Conservation (phyloP, 164 flowering plant species). For the Dillenia turbinata region DNA sequence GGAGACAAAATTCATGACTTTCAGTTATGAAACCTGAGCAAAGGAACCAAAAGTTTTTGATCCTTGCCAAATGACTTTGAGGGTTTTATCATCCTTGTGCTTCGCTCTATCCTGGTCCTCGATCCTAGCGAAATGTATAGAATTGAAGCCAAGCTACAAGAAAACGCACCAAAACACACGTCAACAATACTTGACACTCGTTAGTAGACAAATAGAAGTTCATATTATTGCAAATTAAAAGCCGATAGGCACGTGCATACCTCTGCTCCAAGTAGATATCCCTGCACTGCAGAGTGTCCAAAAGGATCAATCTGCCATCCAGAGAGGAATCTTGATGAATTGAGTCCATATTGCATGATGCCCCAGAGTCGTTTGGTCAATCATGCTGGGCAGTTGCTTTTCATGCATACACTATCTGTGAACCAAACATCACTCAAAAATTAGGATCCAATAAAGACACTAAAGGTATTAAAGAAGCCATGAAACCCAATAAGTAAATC, state of each 20-base stretch:
- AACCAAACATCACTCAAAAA: slow-evolving; percentile 9
- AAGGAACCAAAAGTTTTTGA: slow-evolving; percentile 80
- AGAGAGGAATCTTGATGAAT: slow-evolving; percentile 69
- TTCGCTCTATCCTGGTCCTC: slow-evolving; percentile 85
- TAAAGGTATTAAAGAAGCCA: too few species aligned
- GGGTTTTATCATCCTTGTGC: too few species aligned
- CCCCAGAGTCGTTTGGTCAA: slow-evolving; percentile 92
- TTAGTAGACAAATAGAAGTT: too few species aligned
- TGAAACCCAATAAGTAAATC: too few species aligned
- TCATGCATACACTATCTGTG: slow-evolving; percentile 97
- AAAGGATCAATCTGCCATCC: slow-evolving; percentile 98
- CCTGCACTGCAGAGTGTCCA: slow-evolving; percentile 97
- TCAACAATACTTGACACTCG: too few species aligned
- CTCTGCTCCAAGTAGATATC: slow-evolving; percentile 82
- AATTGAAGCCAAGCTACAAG: slow-evolving; percentile 80
- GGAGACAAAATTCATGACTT: neutral
- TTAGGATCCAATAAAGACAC: neutral
- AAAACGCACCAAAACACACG: slow-evolving; percentile 1
- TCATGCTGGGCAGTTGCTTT: slow-evolving; percentile 82
- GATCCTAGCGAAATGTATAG: slow-evolving; percentile 84
- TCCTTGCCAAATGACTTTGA: slow-evolving; percentile 88
- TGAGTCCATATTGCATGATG: slow-evolving; percentile 55
- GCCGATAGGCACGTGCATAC: slow-evolving; percentile 21
- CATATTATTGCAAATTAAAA: neutral
- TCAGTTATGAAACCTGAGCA: slow-evolving; percentile 47